A percentile compares a stretch with the other conserved stretches of the same genome.
Conservation (phyloP, 176 grass and related monocot genomes). For the Rhynchospora pubera region DNA sequence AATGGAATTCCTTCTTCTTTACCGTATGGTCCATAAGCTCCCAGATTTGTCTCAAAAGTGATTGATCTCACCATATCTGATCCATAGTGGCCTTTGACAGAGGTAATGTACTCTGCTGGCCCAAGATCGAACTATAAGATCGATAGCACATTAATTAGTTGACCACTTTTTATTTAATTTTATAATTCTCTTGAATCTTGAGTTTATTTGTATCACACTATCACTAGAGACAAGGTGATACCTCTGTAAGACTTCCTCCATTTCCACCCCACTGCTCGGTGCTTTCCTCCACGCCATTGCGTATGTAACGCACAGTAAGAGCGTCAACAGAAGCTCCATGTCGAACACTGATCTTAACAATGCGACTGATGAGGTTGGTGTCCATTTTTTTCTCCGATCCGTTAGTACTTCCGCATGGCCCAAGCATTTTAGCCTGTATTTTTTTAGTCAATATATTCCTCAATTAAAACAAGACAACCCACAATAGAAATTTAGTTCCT, state of each 20-base stretch:
- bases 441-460: not conserved
- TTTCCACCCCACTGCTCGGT: slow-evolving; percentile 35
- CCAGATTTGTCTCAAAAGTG: slow-evolving; percentile 26
- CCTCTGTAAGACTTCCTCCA: slow-evolving; percentile 34
- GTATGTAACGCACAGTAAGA: slow-evolving; percentile 28
- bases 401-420: slow-evolving; percentile 29
- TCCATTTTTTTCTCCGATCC: slow-evolving; percentile 32
- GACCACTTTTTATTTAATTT: no score
- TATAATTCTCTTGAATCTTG: no score
- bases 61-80: slow-evolving; percentile 31
- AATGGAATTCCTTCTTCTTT: slow-evolving; percentile 33
- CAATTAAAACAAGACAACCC: not conserved
- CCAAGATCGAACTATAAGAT: slow-evolving; percentile 24
- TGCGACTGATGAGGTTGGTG: slow-evolving; percentile 28
- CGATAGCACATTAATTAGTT: no score
- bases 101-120: slow-evolving; percentile 30
- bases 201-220: not conserved
- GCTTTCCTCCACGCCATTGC: slow-evolving; percentile 29
- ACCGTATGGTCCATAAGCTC: slow-evolving; percentile 41
- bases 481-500: not conserved
- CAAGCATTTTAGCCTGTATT: not conserved
- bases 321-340: slow-evolving; percentile 32
- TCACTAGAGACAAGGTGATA: not conserved
- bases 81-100: slow-evolving; percentile 23
- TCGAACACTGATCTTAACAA: slow-evolving; percentile 37